Percentiles rank a stretch among this genome's conserved stretches.
These are phyloP conservation scores for Candolleomyces aberdarensis DNA, from an alignment of 768 basidiomycete species.

Conservation along the genomic window DNA sequence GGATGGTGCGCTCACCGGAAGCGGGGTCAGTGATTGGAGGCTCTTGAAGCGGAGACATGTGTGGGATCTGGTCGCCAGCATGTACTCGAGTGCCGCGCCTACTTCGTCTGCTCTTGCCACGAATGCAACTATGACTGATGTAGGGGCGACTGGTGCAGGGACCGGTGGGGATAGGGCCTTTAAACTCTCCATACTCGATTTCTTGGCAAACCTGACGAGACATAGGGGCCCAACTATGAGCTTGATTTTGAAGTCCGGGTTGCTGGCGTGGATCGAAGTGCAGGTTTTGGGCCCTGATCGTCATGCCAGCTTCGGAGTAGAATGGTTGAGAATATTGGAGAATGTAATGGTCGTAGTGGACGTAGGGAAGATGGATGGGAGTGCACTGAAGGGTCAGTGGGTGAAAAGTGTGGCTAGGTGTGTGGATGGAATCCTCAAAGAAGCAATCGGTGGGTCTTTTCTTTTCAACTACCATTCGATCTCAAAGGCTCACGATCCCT, in stretches of 20 bases:
- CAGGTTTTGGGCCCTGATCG: conserved; percentile 42
- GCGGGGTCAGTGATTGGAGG: conserved; percentile 67
- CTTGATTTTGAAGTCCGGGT: conserved; percentile 65
- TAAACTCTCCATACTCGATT: conserved; percentile 33
- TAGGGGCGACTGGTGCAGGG: conserved; percentile 51
- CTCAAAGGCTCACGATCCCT: not conserved
- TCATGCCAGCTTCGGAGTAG: conserved; percentile 36
- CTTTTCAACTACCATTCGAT: not conserved
- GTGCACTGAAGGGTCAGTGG: conserved; percentile 60
- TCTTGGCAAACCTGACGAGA: conserved; percentile 72
- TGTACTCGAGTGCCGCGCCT: conserved; percentile 63
- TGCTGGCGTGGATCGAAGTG: conserved; percentile 83
- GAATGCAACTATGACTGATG: conserved; percentile 45
- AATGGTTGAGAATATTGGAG: conserved; percentile 65
- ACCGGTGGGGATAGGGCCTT: not conserved
- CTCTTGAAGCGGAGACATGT: conserved; percentile 79
- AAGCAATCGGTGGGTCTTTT: conserved; percentile 22
- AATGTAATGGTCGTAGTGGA: conserved; percentile 57
- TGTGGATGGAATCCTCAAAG: conserved; percentile 36
- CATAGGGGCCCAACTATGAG: conserved; percentile 67
- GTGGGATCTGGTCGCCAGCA: conserved; percentile 82
- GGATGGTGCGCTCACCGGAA: conserved; percentile 61
- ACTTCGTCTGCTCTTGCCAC: conserved; percentile 32
- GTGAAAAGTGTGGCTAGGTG: conserved; percentile 52
- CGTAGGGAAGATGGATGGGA: conserved; percentile 43